These are phyloP conservation scores for Apiospora arundinis DNA, from an alignment of 2,329 filamentous ascomycete genomes.

Conservation along the genomic window DNA sequence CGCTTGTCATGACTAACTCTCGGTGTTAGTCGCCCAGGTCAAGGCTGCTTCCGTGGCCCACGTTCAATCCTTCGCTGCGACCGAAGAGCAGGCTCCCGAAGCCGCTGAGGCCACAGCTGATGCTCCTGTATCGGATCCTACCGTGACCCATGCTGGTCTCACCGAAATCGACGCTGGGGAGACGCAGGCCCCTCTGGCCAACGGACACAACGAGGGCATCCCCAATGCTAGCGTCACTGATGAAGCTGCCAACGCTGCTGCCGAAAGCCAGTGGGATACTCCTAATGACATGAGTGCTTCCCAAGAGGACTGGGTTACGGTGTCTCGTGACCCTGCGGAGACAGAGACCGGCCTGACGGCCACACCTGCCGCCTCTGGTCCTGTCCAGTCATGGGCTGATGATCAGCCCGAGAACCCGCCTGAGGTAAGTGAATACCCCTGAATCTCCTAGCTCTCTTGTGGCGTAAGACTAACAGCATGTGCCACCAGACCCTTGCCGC, in stretches of 20 bases:
- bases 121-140: constrained; percentile 64
- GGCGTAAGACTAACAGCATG: background rate
- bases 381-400: constrained; percentile 80
- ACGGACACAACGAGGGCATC: constrained; percentile 50
- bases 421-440: constrained; percentile 45
- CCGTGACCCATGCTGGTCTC: constrained; percentile 68
- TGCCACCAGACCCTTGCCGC: constrained; percentile 32
- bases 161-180: constrained; percentile 65
- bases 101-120: constrained; percentile 36
- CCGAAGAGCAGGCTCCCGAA: constrained; percentile 44
- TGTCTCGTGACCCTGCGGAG: constrained; percentile 76
- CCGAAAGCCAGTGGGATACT: constrained; percentile 70
- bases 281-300: constrained; percentile 53
- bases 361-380: constrained; percentile 61
- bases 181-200: constrained; percentile 47
- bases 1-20: constrained; percentile 26
- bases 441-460: background rate
- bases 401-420: constrained; percentile 67
- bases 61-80: constrained; percentile 41
- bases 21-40: constrained; percentile 57
- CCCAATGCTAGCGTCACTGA: constrained; percentile 59
- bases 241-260: constrained; percentile 64
- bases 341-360: constrained; percentile 70
- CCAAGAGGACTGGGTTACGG: constrained; percentile 77
- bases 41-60: constrained; percentile 63